Conservation (phyloP, 139 green algal species). For the Closterium sp. region DNA sequence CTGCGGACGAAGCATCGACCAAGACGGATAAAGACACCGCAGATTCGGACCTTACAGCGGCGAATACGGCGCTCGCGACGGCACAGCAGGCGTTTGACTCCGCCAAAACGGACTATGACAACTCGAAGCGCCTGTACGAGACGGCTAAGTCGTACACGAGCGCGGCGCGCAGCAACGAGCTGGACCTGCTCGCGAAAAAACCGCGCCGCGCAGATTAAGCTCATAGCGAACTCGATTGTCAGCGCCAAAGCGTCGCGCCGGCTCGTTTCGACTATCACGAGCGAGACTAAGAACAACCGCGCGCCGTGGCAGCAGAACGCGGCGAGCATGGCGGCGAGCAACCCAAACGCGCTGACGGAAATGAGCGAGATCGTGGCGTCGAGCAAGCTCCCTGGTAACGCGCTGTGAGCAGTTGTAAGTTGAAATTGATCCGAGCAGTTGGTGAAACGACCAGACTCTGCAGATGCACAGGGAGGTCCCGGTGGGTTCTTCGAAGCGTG, state of each 20-base stretch:
- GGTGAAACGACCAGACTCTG: too few relatives aligned
- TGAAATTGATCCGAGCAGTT: neutral
- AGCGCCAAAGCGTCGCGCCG: neutral
- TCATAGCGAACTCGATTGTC: neutral
- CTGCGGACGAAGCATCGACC: neutral
- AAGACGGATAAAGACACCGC: neutral
- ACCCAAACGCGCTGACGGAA: neutral
- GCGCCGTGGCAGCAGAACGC: neutral
- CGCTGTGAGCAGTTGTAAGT: neutral
- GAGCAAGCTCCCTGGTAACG: neutral
- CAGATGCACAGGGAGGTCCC: too few relatives aligned
- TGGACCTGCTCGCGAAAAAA: neutral
- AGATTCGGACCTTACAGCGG: neutral
- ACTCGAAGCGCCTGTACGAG: neutral
- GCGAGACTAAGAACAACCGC: neutral
- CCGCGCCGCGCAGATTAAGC: neutral
- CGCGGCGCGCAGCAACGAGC: neutral
- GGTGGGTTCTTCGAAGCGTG: too few relatives aligned
- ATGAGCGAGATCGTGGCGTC: neutral
- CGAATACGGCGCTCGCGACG: neutral
- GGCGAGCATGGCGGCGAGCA: neutral
- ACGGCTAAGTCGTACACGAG: neutral
- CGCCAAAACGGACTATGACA: neutral
- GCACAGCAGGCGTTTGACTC: neutral
- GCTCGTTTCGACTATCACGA: neutral